phyloP scores from a whole-genome alignment of 805 yeast genomes.

The Lachancea nothofagi region DNA sequence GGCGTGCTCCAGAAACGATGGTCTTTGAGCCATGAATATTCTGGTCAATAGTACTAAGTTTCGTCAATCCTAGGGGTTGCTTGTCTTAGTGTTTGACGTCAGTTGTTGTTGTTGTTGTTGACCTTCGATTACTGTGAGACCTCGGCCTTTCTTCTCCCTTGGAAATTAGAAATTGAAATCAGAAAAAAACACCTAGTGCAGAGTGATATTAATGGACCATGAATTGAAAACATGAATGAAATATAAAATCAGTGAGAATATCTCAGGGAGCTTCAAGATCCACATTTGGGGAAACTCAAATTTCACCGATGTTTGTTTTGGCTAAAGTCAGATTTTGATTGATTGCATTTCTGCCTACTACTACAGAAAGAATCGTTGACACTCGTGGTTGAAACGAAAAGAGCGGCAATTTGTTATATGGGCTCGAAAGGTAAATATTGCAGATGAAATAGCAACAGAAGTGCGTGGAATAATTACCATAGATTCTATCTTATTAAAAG shows the following conservation, averaged over 20 bases:
- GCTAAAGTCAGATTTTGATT: too few relatives aligned
- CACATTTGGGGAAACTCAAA: background rate
- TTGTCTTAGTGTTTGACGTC: background rate
- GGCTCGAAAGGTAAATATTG: too few relatives aligned
- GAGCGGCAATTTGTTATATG: background rate
- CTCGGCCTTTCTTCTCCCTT: constrained; percentile 6
- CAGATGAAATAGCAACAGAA: too few relatives aligned
- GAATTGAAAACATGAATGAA: background rate
- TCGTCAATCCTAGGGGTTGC: background rate
- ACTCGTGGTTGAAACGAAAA: too few relatives aligned
- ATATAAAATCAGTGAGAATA: background rate
- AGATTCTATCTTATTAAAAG: too few relatives aligned
- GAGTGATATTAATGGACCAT: background rate
- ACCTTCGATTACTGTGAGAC: too few relatives aligned
- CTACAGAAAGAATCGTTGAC: too few relatives aligned
- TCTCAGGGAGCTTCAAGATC: background rate
- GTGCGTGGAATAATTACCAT: too few relatives aligned
- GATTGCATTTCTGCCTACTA: too few relatives aligned
- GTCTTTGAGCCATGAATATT: constrained; percentile 8
- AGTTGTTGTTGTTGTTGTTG: background rate
- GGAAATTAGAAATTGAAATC: constrained; percentile 1
- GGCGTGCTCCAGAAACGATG: constrained; percentile 7
- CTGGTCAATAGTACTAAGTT: background rate
- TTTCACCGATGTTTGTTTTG: too few relatives aligned
- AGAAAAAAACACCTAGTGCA: background rate